Evolutionary conservation across 2,329 filamentous ascomycete genomes (phyloP).

Genomic region (Exophiala alcalophila): DNA sequence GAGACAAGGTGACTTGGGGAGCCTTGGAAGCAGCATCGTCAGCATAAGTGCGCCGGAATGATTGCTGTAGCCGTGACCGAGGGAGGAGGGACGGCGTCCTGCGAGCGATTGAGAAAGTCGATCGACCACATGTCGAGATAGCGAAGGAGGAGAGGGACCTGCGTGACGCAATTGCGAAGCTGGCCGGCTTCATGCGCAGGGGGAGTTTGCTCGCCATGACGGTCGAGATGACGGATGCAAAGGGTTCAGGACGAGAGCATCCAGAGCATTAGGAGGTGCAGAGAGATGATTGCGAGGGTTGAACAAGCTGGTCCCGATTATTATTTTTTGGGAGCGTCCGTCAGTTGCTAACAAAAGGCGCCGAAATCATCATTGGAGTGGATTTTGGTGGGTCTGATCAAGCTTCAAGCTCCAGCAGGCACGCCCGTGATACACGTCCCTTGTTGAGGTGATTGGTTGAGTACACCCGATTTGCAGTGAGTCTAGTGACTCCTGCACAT

Average conservation of each 20-base stretch:
- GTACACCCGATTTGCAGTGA: no score
- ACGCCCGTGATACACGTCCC: no score
- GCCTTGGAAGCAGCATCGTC: slow-evolving; percentile 51
- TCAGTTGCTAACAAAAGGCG: no score
- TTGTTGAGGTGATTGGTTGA: no score
- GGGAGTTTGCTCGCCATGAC: slow-evolving; percentile 28
- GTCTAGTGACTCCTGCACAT: no score
- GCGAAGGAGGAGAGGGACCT: slow-evolving; percentile 22
- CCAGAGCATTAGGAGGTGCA: slow-evolving; percentile 1
- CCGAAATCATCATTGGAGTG: no score
- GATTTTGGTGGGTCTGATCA: no score
- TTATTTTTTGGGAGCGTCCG: no score
- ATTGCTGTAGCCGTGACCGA: slow-evolving; percentile 35
- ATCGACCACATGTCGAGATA: slow-evolving; percentile 11
- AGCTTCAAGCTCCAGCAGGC: no score
- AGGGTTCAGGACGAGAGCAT: slow-evolving; percentile 7
- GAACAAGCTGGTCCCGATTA: background rate
- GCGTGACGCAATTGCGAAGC: slow-evolving; percentile 23
- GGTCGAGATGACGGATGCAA: slow-evolving; percentile 8
- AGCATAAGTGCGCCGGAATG: slow-evolving; percentile 50
- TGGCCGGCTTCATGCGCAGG: slow-evolving; percentile 22
- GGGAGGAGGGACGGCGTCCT: slow-evolving; percentile 14
- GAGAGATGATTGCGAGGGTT: background rate
- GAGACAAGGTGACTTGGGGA: slow-evolving; percentile 38
- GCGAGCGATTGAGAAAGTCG: slow-evolving; percentile 10